These are phyloP conservation scores for Pelargonium cotyledonis DNA, from an alignment of 441 rosid genomes.

Conservation along the genomic window DNA sequence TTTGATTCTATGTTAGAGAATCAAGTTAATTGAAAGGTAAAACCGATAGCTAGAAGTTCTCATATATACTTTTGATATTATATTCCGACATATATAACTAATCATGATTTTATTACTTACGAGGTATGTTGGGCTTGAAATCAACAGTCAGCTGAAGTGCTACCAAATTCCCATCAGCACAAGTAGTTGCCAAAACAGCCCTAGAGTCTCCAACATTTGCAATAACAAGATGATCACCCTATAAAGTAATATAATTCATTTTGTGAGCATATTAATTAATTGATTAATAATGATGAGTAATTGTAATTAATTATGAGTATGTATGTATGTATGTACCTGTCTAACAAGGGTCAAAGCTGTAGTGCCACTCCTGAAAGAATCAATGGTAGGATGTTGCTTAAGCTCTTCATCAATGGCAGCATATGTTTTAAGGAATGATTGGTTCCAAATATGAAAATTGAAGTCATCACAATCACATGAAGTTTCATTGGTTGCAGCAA, in stretches of 20 bases:
- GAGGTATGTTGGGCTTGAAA: slow-evolving; percentile 73
- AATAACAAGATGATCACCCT: slow-evolving; percentile 54
- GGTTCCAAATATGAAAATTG: slow-evolving; percentile 65
- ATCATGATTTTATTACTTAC: slow-evolving; percentile 24
- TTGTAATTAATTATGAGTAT: no score
- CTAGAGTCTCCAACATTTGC: slow-evolving; percentile 90
- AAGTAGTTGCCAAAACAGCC: slow-evolving; percentile 65
- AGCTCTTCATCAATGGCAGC: slow-evolving; percentile 65
- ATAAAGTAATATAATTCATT: slow-evolving; percentile 2
- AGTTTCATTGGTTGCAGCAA: slow-evolving; percentile 29
- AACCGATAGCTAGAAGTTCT: background rate
- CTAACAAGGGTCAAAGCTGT: slow-evolving; percentile 68
- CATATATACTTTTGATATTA: background rate
- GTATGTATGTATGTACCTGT: slow-evolving; percentile 42
- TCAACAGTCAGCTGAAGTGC: slow-evolving; percentile 79
- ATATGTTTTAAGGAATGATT: slow-evolving; percentile 58
- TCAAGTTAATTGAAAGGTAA: background rate
- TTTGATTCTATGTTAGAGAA: no score
- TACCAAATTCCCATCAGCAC: slow-evolving; percentile 46
- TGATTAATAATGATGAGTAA: no score
- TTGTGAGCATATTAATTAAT: background rate
- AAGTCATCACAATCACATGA: slow-evolving; percentile 13
- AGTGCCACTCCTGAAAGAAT: slow-evolving; percentile 65
- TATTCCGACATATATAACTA: no score
- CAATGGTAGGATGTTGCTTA: slow-evolving; percentile 46